Percentiles rank a stretch among this genome's conserved stretches.
phyloP scores from a whole-genome alignment of 2,329 filamentous ascomycete genomes.

The Fonsecaea monophora region DNA sequence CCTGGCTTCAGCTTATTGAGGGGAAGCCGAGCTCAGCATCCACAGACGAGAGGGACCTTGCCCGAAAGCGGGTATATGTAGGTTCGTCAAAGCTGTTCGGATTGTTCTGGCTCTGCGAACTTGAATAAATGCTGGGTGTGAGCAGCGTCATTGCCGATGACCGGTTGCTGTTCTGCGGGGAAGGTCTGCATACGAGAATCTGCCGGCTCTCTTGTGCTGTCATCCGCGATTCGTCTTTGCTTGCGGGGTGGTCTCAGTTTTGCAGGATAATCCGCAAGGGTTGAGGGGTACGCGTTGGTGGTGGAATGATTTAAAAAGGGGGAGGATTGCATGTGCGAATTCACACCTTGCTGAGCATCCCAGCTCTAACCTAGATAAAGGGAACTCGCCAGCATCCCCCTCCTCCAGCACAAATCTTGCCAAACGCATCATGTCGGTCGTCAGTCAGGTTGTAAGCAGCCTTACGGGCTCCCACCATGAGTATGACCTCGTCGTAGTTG shows the following conservation, averaged over 20 bases:
- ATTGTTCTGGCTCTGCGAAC: neutral
- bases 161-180: conserved; percentile 1
- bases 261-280: conserved; percentile 1
- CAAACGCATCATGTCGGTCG: conserved; percentile 21
- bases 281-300: conserved; percentile 20
- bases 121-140: neutral
- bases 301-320: conserved; percentile 17
- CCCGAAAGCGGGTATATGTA: neutral
- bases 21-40: neutral
- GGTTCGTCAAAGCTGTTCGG: neutral
- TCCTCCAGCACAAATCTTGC: neutral
- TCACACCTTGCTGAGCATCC: neutral
- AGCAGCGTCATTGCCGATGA: conserved; percentile 2
- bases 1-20: neutral
- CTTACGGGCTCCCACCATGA: conserved; percentile 30
- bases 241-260: conserved; percentile 23
- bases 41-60: neutral
- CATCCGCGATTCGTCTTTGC: conserved; percentile 19
- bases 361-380: neutral
- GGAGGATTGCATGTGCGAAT: neutral
- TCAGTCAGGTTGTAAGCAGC: conserved; percentile 30
- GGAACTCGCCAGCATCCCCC: neutral
- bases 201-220: neutral
- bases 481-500: conserved; percentile 52
- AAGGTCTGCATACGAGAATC: neutral